Evolutionary conservation across 768 basidiomycete genomes (phyloP), one percentile per base, ranked within the genome.

Genomic region (Boletus rubropictus): DNA sequence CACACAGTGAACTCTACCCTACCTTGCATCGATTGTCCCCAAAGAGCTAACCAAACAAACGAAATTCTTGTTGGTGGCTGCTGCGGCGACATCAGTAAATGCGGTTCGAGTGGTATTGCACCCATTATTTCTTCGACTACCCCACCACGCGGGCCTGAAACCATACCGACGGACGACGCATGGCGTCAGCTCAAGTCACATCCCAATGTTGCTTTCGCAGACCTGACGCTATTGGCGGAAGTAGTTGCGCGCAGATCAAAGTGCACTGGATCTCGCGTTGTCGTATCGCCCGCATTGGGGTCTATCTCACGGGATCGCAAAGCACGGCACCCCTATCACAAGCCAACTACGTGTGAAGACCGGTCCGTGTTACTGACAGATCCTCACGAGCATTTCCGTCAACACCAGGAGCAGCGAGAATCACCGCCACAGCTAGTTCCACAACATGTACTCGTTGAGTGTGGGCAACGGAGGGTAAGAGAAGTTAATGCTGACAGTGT

Each of bases 141-240:
- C 11, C 34, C 44, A 6, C 41, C 48, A 31, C 55, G 56, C 28
- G 44, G 57, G 33, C 46, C 65, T 20, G 80, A 83, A 44, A 82
- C 77, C 7, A 84, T 92, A 29, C 78, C 89, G 17, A 89, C 86
- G 46, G 84, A 84, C 60, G 81, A 83, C 46, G 89, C 89, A 7
- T 93, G 90, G 87, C 79, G 78, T 24, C 82, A 82, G 54, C 73
- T 94, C 51, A 91, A 92, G 67, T 79, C 81, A 10, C 92, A 95
- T 65, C 92, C 92, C 2, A 93, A 91, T 55, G 83, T 88, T 44
- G 79, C 82, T 25, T 92, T 92, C 61, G 80, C 88, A 12, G 89
- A 94, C 67, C 72, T 95, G 43, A 69, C 80, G 3, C 73, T 95
- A 44, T 77, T 95, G 36, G 92, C 92, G 3, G 89, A 90, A 42